phyloP scores from a whole-genome alignment of 441 rosid species.

The Croton setiger region DNA sequence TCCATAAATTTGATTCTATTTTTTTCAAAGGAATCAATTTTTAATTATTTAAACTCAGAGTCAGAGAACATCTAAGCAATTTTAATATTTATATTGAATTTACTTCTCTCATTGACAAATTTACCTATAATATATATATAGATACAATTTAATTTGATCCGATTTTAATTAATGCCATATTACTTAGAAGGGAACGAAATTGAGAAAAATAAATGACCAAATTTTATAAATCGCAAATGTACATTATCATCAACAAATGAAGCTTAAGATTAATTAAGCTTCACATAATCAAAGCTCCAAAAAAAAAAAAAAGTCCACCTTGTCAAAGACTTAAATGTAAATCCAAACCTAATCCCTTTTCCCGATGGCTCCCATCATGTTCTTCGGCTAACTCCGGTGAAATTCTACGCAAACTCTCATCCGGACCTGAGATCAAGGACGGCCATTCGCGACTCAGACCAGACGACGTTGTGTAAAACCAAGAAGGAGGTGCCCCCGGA shows the following conservation, averaged over 20 bases:
- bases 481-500: conserved; percentile 21
- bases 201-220: neutral
- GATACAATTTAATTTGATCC: too few species aligned
- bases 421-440: conserved; percentile 22
- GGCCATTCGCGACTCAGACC: conserved; percentile 21
- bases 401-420: conserved; percentile 19
- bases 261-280: neutral
- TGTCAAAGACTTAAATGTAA: conserved; percentile 53
- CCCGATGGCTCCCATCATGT: conserved; percentile 23
- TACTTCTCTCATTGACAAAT: too few species aligned
- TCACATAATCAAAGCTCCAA: neutral
- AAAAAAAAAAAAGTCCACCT: conserved; percentile 22
- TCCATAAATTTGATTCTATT: too few species aligned
- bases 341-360: conserved; percentile 51
- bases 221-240: neutral
- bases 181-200: neutral
- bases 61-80: too few species aligned
- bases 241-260: neutral
- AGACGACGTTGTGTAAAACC: conserved; percentile 24
- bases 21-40: too few species aligned
- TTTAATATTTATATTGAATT: too few species aligned
- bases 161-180: too few species aligned
- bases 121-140: too few species aligned
- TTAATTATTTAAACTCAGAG: too few species aligned
- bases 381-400: conserved; percentile 33